phyloP scores from a whole-genome alignment of 495 filamentous ascomycete genomes.

The Cryomyces minteri region DNA sequence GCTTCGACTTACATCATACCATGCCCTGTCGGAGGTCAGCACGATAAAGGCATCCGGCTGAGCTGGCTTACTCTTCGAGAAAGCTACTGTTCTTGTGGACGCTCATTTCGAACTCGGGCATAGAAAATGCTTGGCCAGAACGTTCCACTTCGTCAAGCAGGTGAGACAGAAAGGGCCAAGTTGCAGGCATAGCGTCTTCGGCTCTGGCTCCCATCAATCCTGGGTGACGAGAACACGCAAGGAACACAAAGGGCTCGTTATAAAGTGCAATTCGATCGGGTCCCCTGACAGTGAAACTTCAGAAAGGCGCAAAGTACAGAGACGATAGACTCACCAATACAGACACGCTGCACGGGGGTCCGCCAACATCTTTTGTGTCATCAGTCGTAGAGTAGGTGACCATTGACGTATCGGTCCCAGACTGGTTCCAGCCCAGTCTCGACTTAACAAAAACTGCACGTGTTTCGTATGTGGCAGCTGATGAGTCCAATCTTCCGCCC shows the following conservation, averaged over 20 bases:
- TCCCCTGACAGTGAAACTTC: conserved; percentile 13
- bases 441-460: conserved; percentile 42
- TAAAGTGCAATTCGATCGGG: conserved; percentile 45
- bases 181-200: no score
- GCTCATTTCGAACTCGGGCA: conserved; percentile 31
- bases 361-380: conserved; percentile 50
- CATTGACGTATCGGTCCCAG: conserved; percentile 49
- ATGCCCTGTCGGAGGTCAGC: no score
- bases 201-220: conserved; percentile 39
- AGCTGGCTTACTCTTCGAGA: conserved; percentile 36
- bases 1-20: no score
- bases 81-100: conserved; percentile 40
- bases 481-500: no score
- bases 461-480: conserved; percentile 16
- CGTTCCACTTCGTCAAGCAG: no score
- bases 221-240: conserved; percentile 54
- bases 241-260: conserved; percentile 49
- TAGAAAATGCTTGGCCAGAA: conserved; percentile 17
- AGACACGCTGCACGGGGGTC: conserved; percentile 52
- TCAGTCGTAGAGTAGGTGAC: conserved; percentile 39
- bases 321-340: conserved; percentile 31
- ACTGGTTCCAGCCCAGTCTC: conserved; percentile 45
- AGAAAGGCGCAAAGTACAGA: no score
- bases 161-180: no score
- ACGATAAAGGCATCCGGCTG: no score